These are phyloP conservation scores for Arctium minus DNA, from an alignment of 129 eudicot genomes.

Conservation along the genomic window DNA sequence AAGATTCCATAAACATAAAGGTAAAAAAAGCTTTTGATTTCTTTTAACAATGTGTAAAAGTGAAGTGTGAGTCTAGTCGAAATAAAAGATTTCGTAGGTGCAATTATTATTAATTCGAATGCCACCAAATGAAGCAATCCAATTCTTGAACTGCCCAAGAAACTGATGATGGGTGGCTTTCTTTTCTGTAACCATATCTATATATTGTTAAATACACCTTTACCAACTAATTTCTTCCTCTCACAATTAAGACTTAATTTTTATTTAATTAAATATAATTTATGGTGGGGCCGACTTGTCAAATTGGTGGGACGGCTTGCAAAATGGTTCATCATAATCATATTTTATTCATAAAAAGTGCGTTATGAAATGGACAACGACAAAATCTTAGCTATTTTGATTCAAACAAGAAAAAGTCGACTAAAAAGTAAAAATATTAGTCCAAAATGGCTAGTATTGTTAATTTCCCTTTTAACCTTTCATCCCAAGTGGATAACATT, in stretches of 20 bases:
- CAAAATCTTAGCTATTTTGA: neutral
- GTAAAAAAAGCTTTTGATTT: neutral
- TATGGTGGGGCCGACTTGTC: no score
- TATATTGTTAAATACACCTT: no score
- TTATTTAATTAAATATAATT: no score
- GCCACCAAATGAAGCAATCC: constrained; percentile 32
- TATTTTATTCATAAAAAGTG: neutral
- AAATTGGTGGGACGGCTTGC: no score
- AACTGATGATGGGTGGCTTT: constrained; percentile 16
- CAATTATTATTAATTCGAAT: constrained; percentile 18
- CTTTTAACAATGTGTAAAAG: neutral
- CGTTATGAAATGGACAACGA: no score
- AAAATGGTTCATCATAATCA: neutral
- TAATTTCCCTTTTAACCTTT: no score
- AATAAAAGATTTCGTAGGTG: constrained; percentile 8
- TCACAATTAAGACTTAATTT: no score
- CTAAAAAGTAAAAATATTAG: no score
- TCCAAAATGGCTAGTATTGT: neutral
- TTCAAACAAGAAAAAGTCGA: neutral
- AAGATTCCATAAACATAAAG: neutral
- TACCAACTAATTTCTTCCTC: no score
- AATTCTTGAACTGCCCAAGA: constrained; percentile 43
- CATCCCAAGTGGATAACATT: neutral
- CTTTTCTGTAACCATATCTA: no score
- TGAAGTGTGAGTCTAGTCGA: constrained; percentile 9